Evolutionary conservation across 2,329 filamentous ascomycete species (phyloP).

Genomic region (Scedosporium apiospermum): DNA sequence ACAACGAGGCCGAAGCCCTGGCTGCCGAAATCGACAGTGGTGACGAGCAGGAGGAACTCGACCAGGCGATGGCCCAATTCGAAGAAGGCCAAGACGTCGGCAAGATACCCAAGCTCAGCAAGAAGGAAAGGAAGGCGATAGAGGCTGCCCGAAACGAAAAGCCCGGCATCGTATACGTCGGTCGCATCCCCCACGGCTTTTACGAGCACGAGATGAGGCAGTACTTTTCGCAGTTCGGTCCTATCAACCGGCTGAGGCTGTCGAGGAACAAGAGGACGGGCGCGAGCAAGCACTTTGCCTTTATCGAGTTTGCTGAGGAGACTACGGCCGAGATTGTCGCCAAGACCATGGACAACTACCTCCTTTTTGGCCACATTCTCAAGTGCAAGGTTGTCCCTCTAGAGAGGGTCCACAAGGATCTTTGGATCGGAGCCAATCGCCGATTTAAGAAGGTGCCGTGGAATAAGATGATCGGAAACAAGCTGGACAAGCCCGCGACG

Average conservation of each 20-base stretch:
- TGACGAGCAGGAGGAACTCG: slow-evolving; percentile 25
- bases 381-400: slow-evolving; percentile 73
- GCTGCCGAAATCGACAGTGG: slow-evolving; percentile 34
- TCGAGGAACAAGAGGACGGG: slow-evolving; percentile 90
- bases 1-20: slow-evolving; percentile 20
- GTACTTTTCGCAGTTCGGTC: slow-evolving; percentile 91
- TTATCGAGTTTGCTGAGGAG: slow-evolving; percentile 81
- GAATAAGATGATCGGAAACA: slow-evolving; percentile 73
- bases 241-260: slow-evolving; percentile 67
- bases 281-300: slow-evolving; percentile 86
- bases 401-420: slow-evolving; percentile 66
- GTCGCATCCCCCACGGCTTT: slow-evolving; percentile 86
- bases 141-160: slow-evolving; percentile 33
- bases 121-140: slow-evolving; percentile 33
- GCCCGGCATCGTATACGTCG: slow-evolving; percentile 80
- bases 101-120: slow-evolving; percentile 38
- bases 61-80: slow-evolving; percentile 26
- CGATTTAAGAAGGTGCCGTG: slow-evolving; percentile 83
- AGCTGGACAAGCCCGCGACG: slow-evolving; percentile 62
- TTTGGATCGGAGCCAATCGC: slow-evolving; percentile 86
- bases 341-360: slow-evolving; percentile 96
- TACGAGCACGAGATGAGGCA: slow-evolving; percentile 91
- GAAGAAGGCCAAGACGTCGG: slow-evolving; percentile 40
- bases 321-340: slow-evolving; percentile 77
- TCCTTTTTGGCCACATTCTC: slow-evolving; percentile 88